Base-by-base conservation (phyloP, 1,139 yeast genomes). In the Kodamaea ohmeri region DNA sequence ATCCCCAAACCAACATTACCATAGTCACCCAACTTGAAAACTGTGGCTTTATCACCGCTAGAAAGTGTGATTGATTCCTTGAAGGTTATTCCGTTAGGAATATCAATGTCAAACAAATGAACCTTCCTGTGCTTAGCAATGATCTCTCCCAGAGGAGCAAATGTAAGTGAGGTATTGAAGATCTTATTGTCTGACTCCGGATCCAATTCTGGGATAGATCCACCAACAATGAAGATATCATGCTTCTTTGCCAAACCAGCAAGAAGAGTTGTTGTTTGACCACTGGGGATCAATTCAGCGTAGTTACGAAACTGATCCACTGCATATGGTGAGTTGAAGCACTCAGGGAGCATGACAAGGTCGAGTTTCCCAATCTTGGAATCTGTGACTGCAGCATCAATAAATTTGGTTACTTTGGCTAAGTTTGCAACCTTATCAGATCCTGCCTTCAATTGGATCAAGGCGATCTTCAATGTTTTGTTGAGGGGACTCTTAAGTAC, bases 261-360 rank as follows among this genome's bases (percentile, higher is more conserved):
- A 36, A 90, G 65, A 35, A 84, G 73, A 35, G 59, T 47, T 22
- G 87, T 74, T 34, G 95, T 78, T 53, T 82, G 81, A 6, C 94
- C 94, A 2, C 61, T 56, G 5, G 95, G 95, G 31, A 81, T 76
- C 7, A 53, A 48, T 58, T 90, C 97, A 7, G 96, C 89, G 56
- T 90, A 90, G 45, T 85, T 79, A 19, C 84, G 78, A 61, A 92
- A 92, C 43, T 92, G 84, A 42, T 79, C 78, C 20, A 88, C 96
- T 0, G 95, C 83, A 55, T 92, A 92, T 4, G 97, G 97, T 1
- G 97, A 85, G 60, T 90, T 90, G 76, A 90, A 92, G 63, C 97
- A 90, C 64, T 92, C 97, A 4, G 94, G 94, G 35, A 84, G 65
- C 58, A 84, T 82, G n/a, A 84, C 74, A 42, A 81, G 61, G 47